phyloP scores from a whole-genome alignment of 768 basidiomycete species.

The Brasilioporus rufonigricans region DNA sequence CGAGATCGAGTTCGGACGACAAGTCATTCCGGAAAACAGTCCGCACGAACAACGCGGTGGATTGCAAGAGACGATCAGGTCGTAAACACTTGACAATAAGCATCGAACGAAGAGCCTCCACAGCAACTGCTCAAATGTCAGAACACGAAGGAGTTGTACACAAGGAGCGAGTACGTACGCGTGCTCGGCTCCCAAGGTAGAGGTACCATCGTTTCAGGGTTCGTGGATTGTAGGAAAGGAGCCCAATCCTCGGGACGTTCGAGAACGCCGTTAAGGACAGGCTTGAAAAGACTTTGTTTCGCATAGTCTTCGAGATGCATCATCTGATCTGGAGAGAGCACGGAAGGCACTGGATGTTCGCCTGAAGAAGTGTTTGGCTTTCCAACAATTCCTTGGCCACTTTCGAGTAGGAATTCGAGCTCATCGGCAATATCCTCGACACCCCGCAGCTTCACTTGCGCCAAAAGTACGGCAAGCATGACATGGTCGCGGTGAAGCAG shows the following conservation, averaged over 20 bases:
- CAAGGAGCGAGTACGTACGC: conserved; percentile 48
- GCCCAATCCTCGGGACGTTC: conserved; percentile 69
- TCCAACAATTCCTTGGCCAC: conserved; percentile 62
- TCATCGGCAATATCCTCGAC: conserved; percentile 80
- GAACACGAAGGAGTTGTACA: background rate
- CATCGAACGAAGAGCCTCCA: conserved; percentile 72
- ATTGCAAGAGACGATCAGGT: conserved; percentile 87
- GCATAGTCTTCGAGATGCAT: conserved; percentile 69
- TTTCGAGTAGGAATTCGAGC: conserved; percentile 89
- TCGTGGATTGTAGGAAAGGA: conserved; percentile 61
- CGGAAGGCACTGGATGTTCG: conserved; percentile 37
- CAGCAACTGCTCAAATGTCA: conserved; percentile 48
- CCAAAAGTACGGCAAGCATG: conserved; percentile 85
- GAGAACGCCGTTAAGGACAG: conserved; percentile 60
- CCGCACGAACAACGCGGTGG: conserved; percentile 71
- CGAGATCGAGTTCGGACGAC: conserved; percentile 76
- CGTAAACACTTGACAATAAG: conserved; percentile 88
- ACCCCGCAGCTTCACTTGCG: conserved; percentile 84
- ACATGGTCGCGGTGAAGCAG: conserved; percentile 88
- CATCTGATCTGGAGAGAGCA: conserved; percentile 67
- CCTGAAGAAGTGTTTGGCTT: conserved; percentile 33
- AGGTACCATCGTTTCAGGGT: conserved; percentile 71
- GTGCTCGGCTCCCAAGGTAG: conserved; percentile 74
- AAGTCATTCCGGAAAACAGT: conserved; percentile 80
- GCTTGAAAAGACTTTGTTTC: conserved; percentile 73